These are phyloP conservation scores for Penicillium brevicompactum DNA, from an alignment of 2,329 filamentous ascomycete genomes.

Conservation along the genomic window DNA sequence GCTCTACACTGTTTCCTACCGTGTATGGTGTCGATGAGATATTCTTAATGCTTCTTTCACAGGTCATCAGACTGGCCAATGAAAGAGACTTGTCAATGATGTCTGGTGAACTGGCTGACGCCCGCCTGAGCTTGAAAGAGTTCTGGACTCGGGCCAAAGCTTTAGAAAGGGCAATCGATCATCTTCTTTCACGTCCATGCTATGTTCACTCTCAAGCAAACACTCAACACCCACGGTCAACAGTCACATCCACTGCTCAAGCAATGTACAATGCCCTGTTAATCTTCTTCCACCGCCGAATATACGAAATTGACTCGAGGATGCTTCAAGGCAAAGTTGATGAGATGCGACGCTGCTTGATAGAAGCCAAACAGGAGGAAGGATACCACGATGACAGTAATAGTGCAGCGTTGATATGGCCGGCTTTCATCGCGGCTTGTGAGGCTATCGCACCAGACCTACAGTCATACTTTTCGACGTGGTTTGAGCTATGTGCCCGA, in stretches of 20 bases:
- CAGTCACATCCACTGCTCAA: constrained; percentile 3
- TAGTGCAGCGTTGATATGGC: constrained; percentile 21
- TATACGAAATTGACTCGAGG: constrained; percentile 17
- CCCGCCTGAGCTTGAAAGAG: constrained; percentile 7
- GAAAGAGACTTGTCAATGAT: constrained; percentile 19
- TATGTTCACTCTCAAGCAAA: not conserved
- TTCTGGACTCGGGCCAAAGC: constrained; percentile 20
- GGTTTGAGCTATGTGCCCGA: constrained; percentile 17
- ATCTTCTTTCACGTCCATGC: not conserved
- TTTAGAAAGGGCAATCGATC: constrained; percentile 16
- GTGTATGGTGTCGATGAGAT: constrained; percentile 20
- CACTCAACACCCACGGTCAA: not conserved
- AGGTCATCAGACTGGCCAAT: constrained; percentile 22
- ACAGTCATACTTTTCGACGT: constrained; percentile 13
- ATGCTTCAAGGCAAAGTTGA: constrained; percentile 14
- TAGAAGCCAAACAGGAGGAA: constrained; percentile 6
- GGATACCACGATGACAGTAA: not conserved
- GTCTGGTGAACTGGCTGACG: not conserved
- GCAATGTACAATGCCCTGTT: constrained; percentile 19
- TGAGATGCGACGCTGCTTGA: constrained; percentile 5
- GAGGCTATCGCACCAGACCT: constrained; percentile 14
- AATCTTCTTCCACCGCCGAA: constrained; percentile 20
- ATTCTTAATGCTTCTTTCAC: constrained; percentile 21
- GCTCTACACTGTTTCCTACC: constrained; percentile 19
- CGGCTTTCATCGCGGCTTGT: constrained; percentile 23